Evolutionary conservation across 441 rosid species (phyloP).

Genomic region (Theobroma grandiflorum): DNA sequence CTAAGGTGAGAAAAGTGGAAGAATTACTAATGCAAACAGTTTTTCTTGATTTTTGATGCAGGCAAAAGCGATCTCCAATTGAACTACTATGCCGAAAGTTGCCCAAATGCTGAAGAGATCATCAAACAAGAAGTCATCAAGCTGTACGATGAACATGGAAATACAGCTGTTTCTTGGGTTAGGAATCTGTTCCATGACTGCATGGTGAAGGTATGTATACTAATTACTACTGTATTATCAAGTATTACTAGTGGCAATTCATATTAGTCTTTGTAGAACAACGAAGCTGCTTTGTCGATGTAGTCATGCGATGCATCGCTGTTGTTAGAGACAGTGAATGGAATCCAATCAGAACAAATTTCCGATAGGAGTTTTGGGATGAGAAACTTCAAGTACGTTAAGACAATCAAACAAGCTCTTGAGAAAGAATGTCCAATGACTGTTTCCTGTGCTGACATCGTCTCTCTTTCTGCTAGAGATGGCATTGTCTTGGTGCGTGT

Average conservation of each 20-base stretch:
- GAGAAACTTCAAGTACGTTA: conserved; percentile 88
- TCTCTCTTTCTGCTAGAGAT: conserved; percentile 90
- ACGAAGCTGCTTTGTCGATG: background rate
- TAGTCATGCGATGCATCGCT: conserved; percentile 91
- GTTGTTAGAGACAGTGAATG: conserved; percentile 54
- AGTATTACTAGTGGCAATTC: too few species aligned
- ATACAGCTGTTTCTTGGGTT: conserved; percentile 91
- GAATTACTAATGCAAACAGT: background rate
- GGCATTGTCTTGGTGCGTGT: conserved; percentile 73
- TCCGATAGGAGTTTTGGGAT: conserved; percentile 79
- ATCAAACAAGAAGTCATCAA: conserved; percentile 65
- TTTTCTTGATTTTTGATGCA: conserved; percentile 9
- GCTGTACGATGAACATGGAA: conserved; percentile 76
- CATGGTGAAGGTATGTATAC: conserved; percentile 54
- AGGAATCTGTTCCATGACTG: conserved; percentile 95
- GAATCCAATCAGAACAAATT: conserved; percentile 67
- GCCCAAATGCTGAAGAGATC: conserved; percentile 84
- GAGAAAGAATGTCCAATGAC: conserved; percentile 79
- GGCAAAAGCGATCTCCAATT: conserved; percentile 66
- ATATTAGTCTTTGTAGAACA: too few species aligned
- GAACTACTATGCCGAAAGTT: conserved; percentile 66
- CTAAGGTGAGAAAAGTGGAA: too few species aligned
- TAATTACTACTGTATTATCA: too few species aligned
- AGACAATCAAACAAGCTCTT: conserved; percentile 72
- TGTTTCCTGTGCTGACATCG: conserved; percentile 88